A percentile compares a stretch with the other conserved stretches of the same genome.
Evolutionary conservation across 257 asterid genomes (phyloP).

Genomic region (Solanum microdontum): DNA sequence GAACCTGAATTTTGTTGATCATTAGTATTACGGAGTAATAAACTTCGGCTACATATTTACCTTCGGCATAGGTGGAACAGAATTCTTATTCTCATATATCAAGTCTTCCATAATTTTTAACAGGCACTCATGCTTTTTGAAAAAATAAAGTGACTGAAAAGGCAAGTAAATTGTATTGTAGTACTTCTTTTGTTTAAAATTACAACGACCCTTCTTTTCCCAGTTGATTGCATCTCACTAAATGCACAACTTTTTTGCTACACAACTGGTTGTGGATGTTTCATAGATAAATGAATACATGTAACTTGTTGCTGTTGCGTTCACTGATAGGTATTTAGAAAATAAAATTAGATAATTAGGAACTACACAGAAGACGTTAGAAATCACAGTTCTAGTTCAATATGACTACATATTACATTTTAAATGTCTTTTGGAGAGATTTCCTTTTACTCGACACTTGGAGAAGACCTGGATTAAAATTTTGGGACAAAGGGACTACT

Average conservation of each 20-base stretch:
- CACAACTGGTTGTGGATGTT: not conserved
- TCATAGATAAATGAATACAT: not conserved
- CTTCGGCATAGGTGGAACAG: not conserved
- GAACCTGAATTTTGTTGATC: not conserved
- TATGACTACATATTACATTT: not conserved
- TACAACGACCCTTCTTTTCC: not conserved
- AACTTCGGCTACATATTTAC: not conserved
- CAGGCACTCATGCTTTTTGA: not conserved
- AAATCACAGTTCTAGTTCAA: not conserved
- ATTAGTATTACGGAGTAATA: not conserved
- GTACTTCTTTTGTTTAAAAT: not conserved
- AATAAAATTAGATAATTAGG: not conserved
- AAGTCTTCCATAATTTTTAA: not conserved
- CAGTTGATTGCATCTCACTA: not conserved
- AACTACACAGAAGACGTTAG: not conserved
- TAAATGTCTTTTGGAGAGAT: not conserved
- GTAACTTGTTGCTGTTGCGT: not conserved
- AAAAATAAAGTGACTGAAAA: not conserved
- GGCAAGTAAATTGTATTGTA: not conserved
- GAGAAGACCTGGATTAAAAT: not conserved
- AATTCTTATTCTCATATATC: not conserved
- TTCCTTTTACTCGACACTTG: not conserved
- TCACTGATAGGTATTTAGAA: not conserved
- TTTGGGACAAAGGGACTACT: not conserved
- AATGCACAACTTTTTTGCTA: not conserved